These are phyloP conservation scores for Penicillium sp. DNA, from an alignment of 2,329 filamentous ascomycete genomes.

Conservation along the genomic window DNA sequence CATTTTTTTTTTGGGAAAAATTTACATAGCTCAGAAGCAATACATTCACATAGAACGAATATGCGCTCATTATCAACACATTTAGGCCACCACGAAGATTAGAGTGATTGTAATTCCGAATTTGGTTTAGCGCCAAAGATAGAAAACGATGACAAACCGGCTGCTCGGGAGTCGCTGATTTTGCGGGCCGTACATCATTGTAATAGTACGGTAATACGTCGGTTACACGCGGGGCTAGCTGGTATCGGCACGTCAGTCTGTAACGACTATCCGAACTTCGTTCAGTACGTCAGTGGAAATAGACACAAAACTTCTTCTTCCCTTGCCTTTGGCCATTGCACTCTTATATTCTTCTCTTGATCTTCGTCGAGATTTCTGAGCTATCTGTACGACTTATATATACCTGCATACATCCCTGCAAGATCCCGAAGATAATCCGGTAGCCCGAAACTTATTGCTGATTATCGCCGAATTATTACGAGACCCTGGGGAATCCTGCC, in stretches of 20 bases:
- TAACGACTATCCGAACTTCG: conserved; percentile 8
- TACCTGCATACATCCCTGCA: neutral
- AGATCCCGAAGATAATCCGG: conserved; percentile 25
- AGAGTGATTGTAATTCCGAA: neutral
- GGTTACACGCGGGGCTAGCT: conserved; percentile 19
- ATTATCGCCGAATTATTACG: conserved; percentile 28
- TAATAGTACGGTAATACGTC: conserved; percentile 16
- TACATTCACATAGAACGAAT: conserved; percentile 12
- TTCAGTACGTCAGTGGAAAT: conserved; percentile 11
- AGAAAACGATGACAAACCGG: conserved; percentile 21
- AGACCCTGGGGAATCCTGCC: conserved; percentile 18
- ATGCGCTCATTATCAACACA: neutral
- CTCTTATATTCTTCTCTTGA: neutral
- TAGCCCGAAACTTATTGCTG: conserved; percentile 29
- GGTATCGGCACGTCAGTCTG: conserved; percentile 37
- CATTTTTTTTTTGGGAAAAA: conserved; percentile 1
- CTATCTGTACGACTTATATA: too few species aligned
- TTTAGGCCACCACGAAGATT: neutral
- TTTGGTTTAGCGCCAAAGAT: neutral
- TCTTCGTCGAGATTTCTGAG: neutral
- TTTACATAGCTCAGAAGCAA: conserved; percentile 4
- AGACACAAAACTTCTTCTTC: conserved; percentile 10
- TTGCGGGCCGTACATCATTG: conserved; percentile 13
- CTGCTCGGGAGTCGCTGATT: conserved; percentile 21
- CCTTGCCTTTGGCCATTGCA: conserved; percentile 4